Base-by-base conservation (phyloP, 768 basidiomycete species). In the Floccularia luteovirens region DNA sequence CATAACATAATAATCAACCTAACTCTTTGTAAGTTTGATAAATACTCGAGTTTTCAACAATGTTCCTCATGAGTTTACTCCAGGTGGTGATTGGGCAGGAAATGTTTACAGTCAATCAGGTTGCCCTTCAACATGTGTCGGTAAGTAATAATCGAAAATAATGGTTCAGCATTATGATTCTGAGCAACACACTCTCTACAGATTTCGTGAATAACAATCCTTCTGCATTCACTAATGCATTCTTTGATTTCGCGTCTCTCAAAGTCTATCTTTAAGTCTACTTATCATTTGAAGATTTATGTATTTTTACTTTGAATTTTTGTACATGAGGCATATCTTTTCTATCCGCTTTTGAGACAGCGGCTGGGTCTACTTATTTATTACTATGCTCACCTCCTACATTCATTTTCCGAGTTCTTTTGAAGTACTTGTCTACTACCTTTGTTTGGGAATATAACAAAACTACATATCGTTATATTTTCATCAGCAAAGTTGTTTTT, bases 1-100 rank as follows among this genome's bases (percentile, higher is more conserved):
- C 64, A 82, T 46, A 78, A 76, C 44, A 82, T 85, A 44, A 67
- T 82, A 44, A 79, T 84, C 47, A 75, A 83, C 50, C 49, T 67
- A 28, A 63, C 60, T 0, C 52, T 67, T 33, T 67, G 66, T 67
- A 42, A 20, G 57, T 45, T 16, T 33, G 13, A 8, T 8, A 20
- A 7, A 36, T 35, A 22, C 42, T 41, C 32, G 34, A 5, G 5
- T 16, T 6, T 17, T 19, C 4, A 23, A 14, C 13, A 11, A 12
- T 34, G 6, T 23, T 4, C 13, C 11, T 39, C 3, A 48, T 42
- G 13, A 36, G 16, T 24, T 27, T 14, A 22, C 23, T 1, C 3
- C 24, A 67, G 64, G 64, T 36, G 79, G 77, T 22, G 72, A 74
- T 47, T 79, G 72, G 74, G 80, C 77, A 0, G 75, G 77, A 34